Conservation (phyloP, 345 rosid species). For the Erysimum cheiranthoides region DNA sequence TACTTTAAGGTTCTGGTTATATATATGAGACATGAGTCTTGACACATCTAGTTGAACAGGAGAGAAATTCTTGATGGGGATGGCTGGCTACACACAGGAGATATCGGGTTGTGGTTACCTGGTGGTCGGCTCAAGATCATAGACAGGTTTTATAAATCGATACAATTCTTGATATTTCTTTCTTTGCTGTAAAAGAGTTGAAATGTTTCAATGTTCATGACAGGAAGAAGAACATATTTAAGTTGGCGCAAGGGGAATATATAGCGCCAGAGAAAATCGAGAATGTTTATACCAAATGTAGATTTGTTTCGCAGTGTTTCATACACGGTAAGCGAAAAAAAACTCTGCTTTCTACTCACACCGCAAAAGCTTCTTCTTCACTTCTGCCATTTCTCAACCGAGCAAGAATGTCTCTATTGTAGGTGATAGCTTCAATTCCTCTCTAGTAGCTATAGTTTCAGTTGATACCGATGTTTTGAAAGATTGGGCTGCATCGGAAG, state of each 20-base stretch:
- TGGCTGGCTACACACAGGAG: constrained; percentile 96
- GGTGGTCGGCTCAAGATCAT: constrained; percentile 95
- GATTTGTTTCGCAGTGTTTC: constrained; percentile 75
- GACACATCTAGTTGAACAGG: constrained; percentile 55
- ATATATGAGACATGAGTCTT: constrained; percentile 18
- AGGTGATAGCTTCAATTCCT: constrained; percentile 93
- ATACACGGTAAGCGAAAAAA: constrained; percentile 62
- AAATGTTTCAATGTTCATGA: constrained; percentile 22
- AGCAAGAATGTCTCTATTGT: constrained; percentile 36
- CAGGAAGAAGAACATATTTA: constrained; percentile 87
- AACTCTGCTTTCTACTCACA: constrained; percentile 16
- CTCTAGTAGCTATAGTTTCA: constrained; percentile 73
- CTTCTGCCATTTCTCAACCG: constrained; percentile 27
- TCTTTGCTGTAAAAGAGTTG: not conserved
- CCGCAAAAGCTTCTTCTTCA: constrained; percentile 22
- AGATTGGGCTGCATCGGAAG: constrained; percentile 79
- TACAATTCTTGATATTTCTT: not conserved
- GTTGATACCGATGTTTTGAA: constrained; percentile 77
- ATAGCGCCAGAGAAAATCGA: constrained; percentile 99
- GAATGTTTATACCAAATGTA: constrained; percentile 90
- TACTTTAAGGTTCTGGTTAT: not conserved
- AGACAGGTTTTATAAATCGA: constrained; percentile 61
- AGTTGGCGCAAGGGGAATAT: constrained; percentile 97
- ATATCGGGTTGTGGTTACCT: constrained; percentile 85
- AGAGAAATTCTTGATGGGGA: constrained; percentile 81